phyloP scores from a whole-genome alignment of 2,329 filamentous ascomycete genomes.

The Paracoccidioides brasiliensis region DNA sequence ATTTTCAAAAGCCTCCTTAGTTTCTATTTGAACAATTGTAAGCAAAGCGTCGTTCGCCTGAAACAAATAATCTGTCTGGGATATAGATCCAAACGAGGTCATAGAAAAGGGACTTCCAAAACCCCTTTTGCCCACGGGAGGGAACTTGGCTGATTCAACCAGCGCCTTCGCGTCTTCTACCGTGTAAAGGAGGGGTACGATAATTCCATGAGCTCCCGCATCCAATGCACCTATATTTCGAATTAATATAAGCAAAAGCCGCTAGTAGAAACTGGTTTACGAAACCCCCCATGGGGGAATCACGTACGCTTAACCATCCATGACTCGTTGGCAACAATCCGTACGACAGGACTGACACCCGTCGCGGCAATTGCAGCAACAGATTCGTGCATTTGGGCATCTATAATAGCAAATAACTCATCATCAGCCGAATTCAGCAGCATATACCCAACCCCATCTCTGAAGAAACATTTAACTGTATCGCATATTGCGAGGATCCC shows the following conservation, averaged over 20 bases:
- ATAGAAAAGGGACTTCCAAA: constrained; percentile 45
- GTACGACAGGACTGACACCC: constrained; percentile 33
- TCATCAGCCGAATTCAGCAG: not conserved
- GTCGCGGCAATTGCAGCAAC: constrained; percentile 35
- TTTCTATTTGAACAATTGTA: constrained; percentile 37
- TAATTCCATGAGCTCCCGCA: constrained; percentile 45
- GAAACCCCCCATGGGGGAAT: not conserved
- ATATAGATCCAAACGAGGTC: constrained; percentile 28
- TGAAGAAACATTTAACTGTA: too few relatives aligned
- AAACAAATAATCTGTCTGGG: constrained; percentile 36
- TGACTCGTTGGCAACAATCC: constrained; percentile 43
- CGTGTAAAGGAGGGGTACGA: constrained; percentile 42
- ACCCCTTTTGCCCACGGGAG: constrained; percentile 41
- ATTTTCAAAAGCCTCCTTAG: constrained; percentile 27
- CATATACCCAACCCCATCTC: too few relatives aligned
- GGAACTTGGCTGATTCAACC: constrained; percentile 43
- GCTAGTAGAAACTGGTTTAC: not conserved
- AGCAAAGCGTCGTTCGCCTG: constrained; percentile 42
- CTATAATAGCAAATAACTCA: constrained; percentile 13
- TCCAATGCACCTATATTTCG: constrained; percentile 38
- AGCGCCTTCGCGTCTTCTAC: constrained; percentile 41
- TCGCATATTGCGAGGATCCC: not conserved
- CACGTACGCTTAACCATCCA: constrained; percentile 48
- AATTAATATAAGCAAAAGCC: not conserved
- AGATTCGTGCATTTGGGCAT: constrained; percentile 42